phyloP scores from a whole-genome alignment of 1,284 basidiomycete genomes.

The Austropuccinia psidii region DNA sequence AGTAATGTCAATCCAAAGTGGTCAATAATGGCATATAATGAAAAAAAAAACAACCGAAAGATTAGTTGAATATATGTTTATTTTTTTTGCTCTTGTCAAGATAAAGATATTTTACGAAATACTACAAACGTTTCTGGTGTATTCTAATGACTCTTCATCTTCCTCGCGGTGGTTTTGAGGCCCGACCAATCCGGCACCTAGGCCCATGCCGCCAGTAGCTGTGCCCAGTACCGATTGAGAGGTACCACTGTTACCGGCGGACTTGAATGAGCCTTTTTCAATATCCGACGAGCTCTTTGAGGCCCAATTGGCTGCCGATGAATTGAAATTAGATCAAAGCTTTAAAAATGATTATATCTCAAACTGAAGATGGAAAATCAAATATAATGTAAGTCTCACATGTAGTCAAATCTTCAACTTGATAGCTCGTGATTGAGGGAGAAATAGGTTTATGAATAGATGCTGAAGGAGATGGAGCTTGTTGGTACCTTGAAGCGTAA shows the following conservation, averaged over 20 bases:
- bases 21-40: no score
- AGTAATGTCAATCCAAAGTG: no score
- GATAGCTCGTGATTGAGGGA: background rate
- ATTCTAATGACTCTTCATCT: conserved; percentile 36
- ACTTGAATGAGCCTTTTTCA: background rate
- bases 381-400: background rate
- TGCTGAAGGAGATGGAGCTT: background rate
- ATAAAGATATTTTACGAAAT: no score
- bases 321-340: background rate
- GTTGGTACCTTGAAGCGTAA: conserved; percentile 23
- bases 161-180: conserved; percentile 14
- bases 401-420: background rate
- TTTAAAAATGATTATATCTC: no score
- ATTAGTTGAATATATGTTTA: no score
- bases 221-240: no score
- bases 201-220: no score
- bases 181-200: no score
- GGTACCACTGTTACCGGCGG: no score
- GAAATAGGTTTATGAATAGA: background rate
- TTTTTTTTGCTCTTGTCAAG: background rate
- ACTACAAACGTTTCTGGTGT: conserved; percentile 34
- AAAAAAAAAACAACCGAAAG: no score
- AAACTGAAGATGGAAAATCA: background rate
- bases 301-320: background rate
- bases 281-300: background rate